Evolutionary conservation across 2,329 filamentous ascomycete genomes (phyloP).

Genomic region (Aspergillus pseudotamarii): DNA sequence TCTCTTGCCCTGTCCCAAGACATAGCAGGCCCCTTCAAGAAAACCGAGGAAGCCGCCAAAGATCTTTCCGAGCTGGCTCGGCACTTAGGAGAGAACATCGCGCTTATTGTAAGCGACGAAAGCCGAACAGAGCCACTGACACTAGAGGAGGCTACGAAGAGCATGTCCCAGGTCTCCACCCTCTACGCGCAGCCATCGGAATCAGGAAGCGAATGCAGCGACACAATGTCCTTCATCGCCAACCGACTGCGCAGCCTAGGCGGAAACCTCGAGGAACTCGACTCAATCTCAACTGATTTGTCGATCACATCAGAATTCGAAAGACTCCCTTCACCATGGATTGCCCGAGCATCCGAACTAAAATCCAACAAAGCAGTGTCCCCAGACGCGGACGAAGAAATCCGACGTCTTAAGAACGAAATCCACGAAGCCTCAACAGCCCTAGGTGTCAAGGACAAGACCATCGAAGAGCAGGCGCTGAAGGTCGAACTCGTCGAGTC

Average conservation of each 20-base stretch:
- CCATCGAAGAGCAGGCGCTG: slow-evolving; percentile 81
- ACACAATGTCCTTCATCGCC: slow-evolving; percentile 70
- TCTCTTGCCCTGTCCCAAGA: slow-evolving; percentile 73
- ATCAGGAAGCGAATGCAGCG: slow-evolving; percentile 39
- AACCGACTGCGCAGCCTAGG: slow-evolving; percentile 68
- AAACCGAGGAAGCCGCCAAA: slow-evolving; percentile 65
- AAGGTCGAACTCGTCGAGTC: slow-evolving; percentile 92
- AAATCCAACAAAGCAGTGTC: slow-evolving; percentile 79
- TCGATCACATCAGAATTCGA: slow-evolving; percentile 80
- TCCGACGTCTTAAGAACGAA: slow-evolving; percentile 77
- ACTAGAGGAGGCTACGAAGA: slow-evolving; percentile 66
- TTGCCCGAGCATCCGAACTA: slow-evolving; percentile 76
- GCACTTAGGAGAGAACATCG: slow-evolving; percentile 67
- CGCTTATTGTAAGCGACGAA: slow-evolving; percentile 70
- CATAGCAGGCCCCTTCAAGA: slow-evolving; percentile 69
- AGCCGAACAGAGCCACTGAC: slow-evolving; percentile 69
- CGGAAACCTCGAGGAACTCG: slow-evolving; percentile 69
- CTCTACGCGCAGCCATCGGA: slow-evolving; percentile 31
- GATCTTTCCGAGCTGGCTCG: slow-evolving; percentile 69
- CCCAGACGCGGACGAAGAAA: slow-evolving; percentile 81
- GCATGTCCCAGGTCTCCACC: slow-evolving; percentile 50
- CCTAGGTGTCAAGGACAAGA: slow-evolving; percentile 74
- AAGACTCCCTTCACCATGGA: slow-evolving; percentile 75
- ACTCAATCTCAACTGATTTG: slow-evolving; percentile 69
- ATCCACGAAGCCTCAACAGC: slow-evolving; percentile 74